Evolutionary conservation across 768 basidiomycete genomes (phyloP).

Genomic region (Gelatoporia subvermispora): DNA sequence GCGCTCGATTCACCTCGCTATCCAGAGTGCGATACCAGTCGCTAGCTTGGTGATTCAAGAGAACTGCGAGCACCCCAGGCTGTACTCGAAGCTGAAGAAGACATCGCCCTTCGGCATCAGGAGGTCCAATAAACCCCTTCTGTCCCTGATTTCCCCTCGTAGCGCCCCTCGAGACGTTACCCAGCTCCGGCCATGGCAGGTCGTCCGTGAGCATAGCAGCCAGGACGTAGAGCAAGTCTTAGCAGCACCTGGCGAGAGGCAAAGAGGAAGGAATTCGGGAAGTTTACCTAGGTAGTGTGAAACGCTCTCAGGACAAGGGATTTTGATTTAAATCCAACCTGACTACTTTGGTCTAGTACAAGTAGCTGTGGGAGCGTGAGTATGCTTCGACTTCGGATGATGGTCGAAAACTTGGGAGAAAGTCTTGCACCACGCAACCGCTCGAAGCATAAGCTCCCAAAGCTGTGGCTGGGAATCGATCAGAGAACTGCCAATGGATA

Average conservation of each 20-base stretch:
- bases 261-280: slow-evolving; percentile 3
- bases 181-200: slow-evolving; percentile 82
- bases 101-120: slow-evolving; percentile 73
- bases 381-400: too few relatives aligned
- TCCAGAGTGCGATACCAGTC: slow-evolving; percentile 82
- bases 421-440: too few relatives aligned
- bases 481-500: too few relatives aligned
- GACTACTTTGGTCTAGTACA: slow-evolving; percentile 11
- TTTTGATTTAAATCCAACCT: slow-evolving; percentile 5
- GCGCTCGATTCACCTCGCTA: slow-evolving; percentile 71
- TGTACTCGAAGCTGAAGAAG: slow-evolving; percentile 78
- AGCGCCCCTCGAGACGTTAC: slow-evolving; percentile 79
- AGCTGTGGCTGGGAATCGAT: too few relatives aligned
- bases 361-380: slow-evolving; percentile 11
- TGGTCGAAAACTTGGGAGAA: too few relatives aligned
- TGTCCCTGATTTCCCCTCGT: slow-evolving; percentile 84
- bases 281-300: slow-evolving; percentile 11
- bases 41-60: slow-evolving; percentile 68
- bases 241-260: slow-evolving; percentile 1
- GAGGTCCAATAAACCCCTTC: slow-evolving; percentile 68
- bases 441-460: too few relatives aligned
- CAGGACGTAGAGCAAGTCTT: background rate
- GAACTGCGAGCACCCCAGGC: slow-evolving; percentile 75
- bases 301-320: slow-evolving; percentile 11
- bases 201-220: slow-evolving; percentile 54